These are phyloP conservation scores for Capsella rubella DNA, from an alignment of 441 rosid species.

Conservation along the genomic window DNA sequence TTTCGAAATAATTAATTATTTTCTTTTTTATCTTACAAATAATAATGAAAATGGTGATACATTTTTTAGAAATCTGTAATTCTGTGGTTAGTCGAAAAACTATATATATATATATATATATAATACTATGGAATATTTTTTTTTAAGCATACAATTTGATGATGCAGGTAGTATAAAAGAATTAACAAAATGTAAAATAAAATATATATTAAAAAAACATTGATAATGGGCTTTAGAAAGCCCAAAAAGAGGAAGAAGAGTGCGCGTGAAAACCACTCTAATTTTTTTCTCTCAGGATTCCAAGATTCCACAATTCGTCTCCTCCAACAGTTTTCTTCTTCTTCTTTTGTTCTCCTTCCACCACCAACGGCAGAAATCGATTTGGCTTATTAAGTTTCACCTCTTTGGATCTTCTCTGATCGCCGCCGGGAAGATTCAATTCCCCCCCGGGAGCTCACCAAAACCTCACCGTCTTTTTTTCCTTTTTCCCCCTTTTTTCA, in stretches of 20 bases:
- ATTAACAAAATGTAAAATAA: not conserved
- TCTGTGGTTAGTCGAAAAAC: too few relatives aligned
- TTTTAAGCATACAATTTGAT: not conserved
- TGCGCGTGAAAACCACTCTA: constrained; percentile 39
- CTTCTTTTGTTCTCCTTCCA: not conserved
- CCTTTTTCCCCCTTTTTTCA: constrained; percentile 20
- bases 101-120: too few relatives aligned
- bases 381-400: not conserved
- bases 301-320: constrained; percentile 40
- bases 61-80: too few relatives aligned
- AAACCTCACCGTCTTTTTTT: not conserved
- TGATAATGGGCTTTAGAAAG: constrained; percentile 23
- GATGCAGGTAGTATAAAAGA: constrained; percentile 2
- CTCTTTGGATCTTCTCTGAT: constrained; percentile 33
- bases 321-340: constrained; percentile 37
- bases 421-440: constrained; percentile 32
- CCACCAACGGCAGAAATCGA: constrained; percentile 26
- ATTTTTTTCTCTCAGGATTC: constrained; percentile 25
- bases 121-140: too few relatives aligned
- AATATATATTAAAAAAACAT: not conserved
- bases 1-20: not conserved
- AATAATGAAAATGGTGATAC: too few relatives aligned
- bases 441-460: constrained; percentile 27
- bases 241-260: not conserved
- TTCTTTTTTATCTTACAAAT: too few relatives aligned